Conservation (phyloP, 1,284 basidiomycete genomes). For the Meira miltonrushii region DNA sequence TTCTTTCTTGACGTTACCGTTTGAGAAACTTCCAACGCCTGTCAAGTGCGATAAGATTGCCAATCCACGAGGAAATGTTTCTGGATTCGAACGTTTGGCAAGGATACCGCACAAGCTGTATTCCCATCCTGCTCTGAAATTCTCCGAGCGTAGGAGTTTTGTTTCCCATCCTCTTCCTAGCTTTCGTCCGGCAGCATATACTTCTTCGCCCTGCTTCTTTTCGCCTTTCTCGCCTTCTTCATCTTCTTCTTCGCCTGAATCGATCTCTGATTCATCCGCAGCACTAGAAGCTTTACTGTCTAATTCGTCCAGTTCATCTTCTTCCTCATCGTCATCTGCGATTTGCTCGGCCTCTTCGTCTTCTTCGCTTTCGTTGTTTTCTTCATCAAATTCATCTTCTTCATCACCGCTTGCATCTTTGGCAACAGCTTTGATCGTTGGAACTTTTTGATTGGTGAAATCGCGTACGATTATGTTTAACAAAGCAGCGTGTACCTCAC, state of each 20-base stretch:
- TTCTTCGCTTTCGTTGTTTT: slow-evolving; percentile 22
- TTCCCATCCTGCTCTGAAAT: slow-evolving; percentile 44
- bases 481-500: slow-evolving; percentile 80
- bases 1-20: neutral
- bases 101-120: slow-evolving; percentile 34
- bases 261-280: slow-evolving; percentile 12
- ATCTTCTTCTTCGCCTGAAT: slow-evolving; percentile 2
- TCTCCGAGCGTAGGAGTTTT: slow-evolving; percentile 31
- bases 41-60: slow-evolving; percentile 47
- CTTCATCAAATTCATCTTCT: slow-evolving; percentile 38
- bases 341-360: slow-evolving; percentile 13
- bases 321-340: slow-evolving; percentile 24
- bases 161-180: slow-evolving; percentile 39
- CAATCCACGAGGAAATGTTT: slow-evolving; percentile 36
- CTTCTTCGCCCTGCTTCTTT: slow-evolving; percentile 20
- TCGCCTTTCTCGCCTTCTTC: slow-evolving; percentile 10
- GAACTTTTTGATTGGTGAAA: slow-evolving; percentile 38
- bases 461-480: slow-evolving; percentile 79
- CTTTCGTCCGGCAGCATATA: slow-evolving; percentile 28
- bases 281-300: slow-evolving; percentile 7
- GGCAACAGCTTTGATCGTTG: neutral
- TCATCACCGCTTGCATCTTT: slow-evolving; percentile 17
- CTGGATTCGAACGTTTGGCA: slow-evolving; percentile 35
- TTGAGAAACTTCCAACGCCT: slow-evolving; percentile 18
- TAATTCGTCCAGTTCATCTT: slow-evolving; percentile 10